Conservation (phyloP, 371 early-diverging fungal species). For the Apophysomyces variabilis region DNA sequence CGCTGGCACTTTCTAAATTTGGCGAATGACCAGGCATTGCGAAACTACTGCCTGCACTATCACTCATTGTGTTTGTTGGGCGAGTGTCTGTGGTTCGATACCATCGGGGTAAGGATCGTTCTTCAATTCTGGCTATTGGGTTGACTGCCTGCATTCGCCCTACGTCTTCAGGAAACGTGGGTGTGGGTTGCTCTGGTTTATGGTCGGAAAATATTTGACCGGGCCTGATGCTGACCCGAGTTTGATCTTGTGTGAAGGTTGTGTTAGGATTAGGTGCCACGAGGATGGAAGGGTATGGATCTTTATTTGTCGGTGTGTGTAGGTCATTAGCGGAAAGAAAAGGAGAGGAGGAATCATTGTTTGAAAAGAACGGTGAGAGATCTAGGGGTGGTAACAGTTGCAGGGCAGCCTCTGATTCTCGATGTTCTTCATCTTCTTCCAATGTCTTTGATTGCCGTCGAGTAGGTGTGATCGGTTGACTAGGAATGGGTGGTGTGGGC, state of each 20-base stretch:
- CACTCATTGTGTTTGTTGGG: slow-evolving; percentile 8
- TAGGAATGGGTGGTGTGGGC: slow-evolving; percentile 2
- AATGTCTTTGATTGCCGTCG: slow-evolving; percentile 15
- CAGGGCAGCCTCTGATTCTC: slow-evolving; percentile 14
- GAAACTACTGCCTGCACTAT: background rate
- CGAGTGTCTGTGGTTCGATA: slow-evolving; percentile 5
- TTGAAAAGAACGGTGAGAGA: slow-evolving; percentile 10
- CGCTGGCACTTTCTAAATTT: slow-evolving; percentile 9
- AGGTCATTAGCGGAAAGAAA: slow-evolving; percentile 7
- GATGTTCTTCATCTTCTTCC: slow-evolving; percentile 4
- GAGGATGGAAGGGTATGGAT: background rate
- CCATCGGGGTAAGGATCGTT: background rate
- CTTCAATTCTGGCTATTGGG: slow-evolving; percentile 3
- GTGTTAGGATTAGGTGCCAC: background rate
- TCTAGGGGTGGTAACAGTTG: slow-evolving; percentile 20
- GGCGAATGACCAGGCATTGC: background rate
- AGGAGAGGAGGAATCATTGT: slow-evolving; percentile 17
- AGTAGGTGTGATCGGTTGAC: background rate
- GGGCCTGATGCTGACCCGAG: slow-evolving; percentile 9
- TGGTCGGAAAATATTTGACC: background rate
- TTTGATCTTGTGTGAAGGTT: background rate
- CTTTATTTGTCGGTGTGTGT: slow-evolving; percentile 10
- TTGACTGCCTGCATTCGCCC: slow-evolving; percentile 3
- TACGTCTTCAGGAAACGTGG: background rate
- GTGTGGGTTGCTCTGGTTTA: background rate